Base-by-base conservation (phyloP, 1,284 basidiomycete species). In the Heterobasidion occidentale region DNA sequence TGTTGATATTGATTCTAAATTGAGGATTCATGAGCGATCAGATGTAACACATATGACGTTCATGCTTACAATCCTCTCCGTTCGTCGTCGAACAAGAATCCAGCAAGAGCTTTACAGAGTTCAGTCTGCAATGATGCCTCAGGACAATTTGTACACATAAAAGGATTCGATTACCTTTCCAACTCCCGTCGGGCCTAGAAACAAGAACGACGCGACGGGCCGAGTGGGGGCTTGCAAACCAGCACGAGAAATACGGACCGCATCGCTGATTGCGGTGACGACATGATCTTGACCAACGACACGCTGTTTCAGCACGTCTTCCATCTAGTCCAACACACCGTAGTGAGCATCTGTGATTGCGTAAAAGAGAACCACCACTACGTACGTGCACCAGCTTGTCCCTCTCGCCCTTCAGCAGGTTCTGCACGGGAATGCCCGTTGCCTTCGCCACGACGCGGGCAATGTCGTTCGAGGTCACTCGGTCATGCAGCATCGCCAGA, bases 251-350 rank as follows among this genome's bases (percentile, higher is more conserved):
- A 97, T 88, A 9, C 93, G 83, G 27, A 98, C 90, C 12, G 94
- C 92, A 62, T 96, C 90, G 57, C 88, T 86, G 61, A 97, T 83
- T 7, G 91, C 80, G 1, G 77, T 68, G 14, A 98, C 79, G 42
- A 92, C 90, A 60, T 92, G 83, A 61, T 94, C 89, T 69, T 98
- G 94, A 1, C 94, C 94, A 6, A 97, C 87, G 14, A 98, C 90
- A 0, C 91, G 82, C 57, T 81, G 67, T 35, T 77, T 76, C 34
- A 98, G 77, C 1, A 79, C 74, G 38, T 91, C 84, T 68, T 97
- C 95, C 88, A 98, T 93, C 89, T 92, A 63, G 7, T 42, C n/a
- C n/a, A n/a, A 42, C n/a, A n/a, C 11, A 5, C 7, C 46, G 42
- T 20, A 5, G 50, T 61, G 27, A 63, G 52, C 55, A 54, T 35